Conservation (phyloP, 1,284 basidiomycete species). For the Ceratobasidium sp. region DNA sequence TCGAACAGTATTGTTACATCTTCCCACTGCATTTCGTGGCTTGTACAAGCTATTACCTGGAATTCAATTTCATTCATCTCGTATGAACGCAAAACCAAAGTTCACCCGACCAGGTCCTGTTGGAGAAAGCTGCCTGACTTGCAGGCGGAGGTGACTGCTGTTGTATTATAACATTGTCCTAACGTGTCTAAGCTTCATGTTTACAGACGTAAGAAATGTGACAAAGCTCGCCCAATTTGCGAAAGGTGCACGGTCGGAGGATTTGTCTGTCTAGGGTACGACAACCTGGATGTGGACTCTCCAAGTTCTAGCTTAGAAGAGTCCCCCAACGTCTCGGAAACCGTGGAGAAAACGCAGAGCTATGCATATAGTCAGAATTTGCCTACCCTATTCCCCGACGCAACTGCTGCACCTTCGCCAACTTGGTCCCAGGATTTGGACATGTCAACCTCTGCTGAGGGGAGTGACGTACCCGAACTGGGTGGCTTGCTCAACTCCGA, state of each 20-base stretch:
- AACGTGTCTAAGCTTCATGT: not conserved
- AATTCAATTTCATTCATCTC: not conserved
- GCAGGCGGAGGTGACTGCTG: not conserved
- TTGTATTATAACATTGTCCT: not conserved
- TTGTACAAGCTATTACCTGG: not conserved
- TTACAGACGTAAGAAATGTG: slow-evolving; percentile 27
- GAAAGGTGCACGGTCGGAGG: slow-evolving; percentile 9
- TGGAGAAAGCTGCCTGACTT: slow-evolving; percentile 1
- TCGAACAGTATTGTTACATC: too few relatives aligned
- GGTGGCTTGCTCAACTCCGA: too few relatives aligned
- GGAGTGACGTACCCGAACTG: too few relatives aligned
- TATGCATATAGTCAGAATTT: not conserved
- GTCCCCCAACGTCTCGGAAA: not conserved
- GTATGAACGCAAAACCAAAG: not conserved
- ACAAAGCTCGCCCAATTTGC: slow-evolving; percentile 21
- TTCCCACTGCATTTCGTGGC: not conserved
- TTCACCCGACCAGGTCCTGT: not conserved
- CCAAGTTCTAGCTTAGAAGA: not conserved
- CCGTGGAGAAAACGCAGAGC: not conserved
- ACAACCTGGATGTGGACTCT: not conserved
- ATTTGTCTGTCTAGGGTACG: slow-evolving; percentile 24
- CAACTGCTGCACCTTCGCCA: too few relatives aligned
- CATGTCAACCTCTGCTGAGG: too few relatives aligned
- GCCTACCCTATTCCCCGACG: too few relatives aligned
- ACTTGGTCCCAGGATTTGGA: too few relatives aligned